phyloP scores from a whole-genome alignment of 2,329 filamentous ascomycete species.

The Colletotrichum orbiculare region DNA sequence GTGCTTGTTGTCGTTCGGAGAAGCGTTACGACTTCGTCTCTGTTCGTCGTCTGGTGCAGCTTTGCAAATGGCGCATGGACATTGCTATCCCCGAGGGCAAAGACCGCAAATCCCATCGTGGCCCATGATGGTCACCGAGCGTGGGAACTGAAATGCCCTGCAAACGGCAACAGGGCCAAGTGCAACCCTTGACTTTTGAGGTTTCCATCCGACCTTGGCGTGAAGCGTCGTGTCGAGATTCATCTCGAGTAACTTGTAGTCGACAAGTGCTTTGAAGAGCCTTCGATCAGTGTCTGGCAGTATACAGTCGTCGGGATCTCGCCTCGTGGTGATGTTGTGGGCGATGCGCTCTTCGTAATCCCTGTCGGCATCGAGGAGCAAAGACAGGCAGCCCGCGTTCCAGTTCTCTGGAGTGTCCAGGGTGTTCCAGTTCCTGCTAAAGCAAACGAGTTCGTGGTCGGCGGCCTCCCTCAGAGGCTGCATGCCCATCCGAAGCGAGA shows the following conservation, averaged over 20 bases:
- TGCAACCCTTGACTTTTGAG: slow-evolving; percentile 53
- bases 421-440: slow-evolving; percentile 58
- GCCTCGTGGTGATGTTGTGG: slow-evolving; percentile 37
- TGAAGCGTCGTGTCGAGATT: slow-evolving; percentile 58
- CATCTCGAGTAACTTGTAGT: slow-evolving; percentile 57
- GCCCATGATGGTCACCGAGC: slow-evolving; percentile 62
- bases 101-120: slow-evolving; percentile 52
- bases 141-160: slow-evolving; percentile 53
- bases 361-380: slow-evolving; percentile 60
- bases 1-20: slow-evolving; percentile 42
- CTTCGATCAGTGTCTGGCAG: slow-evolving; percentile 49
- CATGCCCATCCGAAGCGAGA: slow-evolving; percentile 61
- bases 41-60: slow-evolving; percentile 40
- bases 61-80: slow-evolving; percentile 39
- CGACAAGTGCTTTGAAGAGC: slow-evolving; percentile 57
- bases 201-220: slow-evolving; percentile 57
- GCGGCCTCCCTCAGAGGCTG: slow-evolving; percentile 52
- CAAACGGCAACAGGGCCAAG: slow-evolving; percentile 57
- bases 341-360: slow-evolving; percentile 45
- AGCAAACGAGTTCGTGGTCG: slow-evolving; percentile 53
- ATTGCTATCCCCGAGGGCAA: slow-evolving; percentile 45
- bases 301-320: slow-evolving; percentile 39
- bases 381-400: slow-evolving; percentile 55
- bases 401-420: slow-evolving; percentile 61
- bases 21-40: slow-evolving; percentile 44